phyloP scores from a whole-genome alignment of 73 alveolate genomes.

The Paramecium primaurelia region DNA sequence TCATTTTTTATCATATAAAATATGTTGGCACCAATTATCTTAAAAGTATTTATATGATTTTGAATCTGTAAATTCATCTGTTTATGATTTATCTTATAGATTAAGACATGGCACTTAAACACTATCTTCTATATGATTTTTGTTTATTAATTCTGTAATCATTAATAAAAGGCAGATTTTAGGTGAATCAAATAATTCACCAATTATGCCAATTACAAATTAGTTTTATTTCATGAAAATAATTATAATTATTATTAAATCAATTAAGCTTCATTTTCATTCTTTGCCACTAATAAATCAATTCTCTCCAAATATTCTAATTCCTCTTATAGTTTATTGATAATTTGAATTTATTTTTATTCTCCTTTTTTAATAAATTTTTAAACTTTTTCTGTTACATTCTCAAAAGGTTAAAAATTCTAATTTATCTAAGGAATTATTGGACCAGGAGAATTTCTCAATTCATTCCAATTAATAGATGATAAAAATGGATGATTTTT shows the following conservation, averaged over 20 bases:
- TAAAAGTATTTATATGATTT: too few relatives aligned
- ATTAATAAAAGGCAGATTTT: not conserved
- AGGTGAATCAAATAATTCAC: not conserved
- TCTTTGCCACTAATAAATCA: conserved; percentile 32
- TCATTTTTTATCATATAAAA: not conserved
- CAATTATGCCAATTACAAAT: not conserved
- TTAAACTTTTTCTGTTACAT: not conserved
- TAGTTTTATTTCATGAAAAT: not conserved
- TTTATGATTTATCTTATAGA: not conserved
- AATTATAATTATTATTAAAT: not conserved
- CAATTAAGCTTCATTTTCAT: conserved; percentile 21
- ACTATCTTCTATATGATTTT: too few relatives aligned
- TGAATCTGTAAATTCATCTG: not conserved
- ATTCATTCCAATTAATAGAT: conserved; percentile 71
- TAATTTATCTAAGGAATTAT: conserved; percentile 29
- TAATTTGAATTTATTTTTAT: not conserved
- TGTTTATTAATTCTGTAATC: not conserved
- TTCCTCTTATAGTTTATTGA: not conserved
- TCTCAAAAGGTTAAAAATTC: not conserved
- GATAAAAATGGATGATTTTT: conserved; percentile 85
- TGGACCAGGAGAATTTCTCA: conserved; percentile 54
- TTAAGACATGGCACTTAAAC: too few relatives aligned
- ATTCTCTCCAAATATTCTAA: conserved; percentile 41
- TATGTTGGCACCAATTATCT: too few relatives aligned
- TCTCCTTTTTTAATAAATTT: not conserved